phyloP scores from a whole-genome alignment of 2,329 filamentous ascomycete species.

The Xylariaceae sp. region DNA sequence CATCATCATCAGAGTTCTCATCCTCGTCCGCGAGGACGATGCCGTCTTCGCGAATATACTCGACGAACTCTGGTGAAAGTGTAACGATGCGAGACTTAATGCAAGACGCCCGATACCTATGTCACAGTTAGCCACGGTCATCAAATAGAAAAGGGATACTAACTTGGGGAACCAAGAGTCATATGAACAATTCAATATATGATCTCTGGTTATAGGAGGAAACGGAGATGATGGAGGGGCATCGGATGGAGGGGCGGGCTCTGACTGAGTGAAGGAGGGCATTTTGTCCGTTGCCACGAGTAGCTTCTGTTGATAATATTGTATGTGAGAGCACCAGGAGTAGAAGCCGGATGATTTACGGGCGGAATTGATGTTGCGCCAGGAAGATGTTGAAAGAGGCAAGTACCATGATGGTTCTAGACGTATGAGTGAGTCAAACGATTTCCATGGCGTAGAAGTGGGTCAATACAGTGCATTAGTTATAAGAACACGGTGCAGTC shows the following conservation, averaged over 20 bases:
- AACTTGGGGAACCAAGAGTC: conserved; percentile 82
- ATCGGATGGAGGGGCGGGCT: conserved; percentile 19
- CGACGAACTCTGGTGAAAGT: conserved; percentile 67
- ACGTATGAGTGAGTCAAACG: no score
- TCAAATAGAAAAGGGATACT: conserved; percentile 17
- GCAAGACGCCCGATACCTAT: conserved; percentile 69
- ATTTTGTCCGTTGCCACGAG: conserved; percentile 12
- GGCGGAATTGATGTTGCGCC: no score
- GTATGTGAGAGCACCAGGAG: background rate
- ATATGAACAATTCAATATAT: conserved; percentile 93
- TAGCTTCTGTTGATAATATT: background rate
- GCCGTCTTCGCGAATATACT: conserved; percentile 86
- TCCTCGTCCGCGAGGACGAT: conserved; percentile 78
- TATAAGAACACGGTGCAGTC: no score
- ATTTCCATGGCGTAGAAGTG: no score
- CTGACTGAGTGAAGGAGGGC: conserved; percentile 25
- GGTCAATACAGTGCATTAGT: no score
- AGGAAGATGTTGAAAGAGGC: no score
- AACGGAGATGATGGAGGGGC: conserved; percentile 43
- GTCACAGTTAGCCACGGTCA: conserved; percentile 12
- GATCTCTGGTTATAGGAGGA: conserved; percentile 73
- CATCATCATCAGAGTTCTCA: conserved; percentile 55
- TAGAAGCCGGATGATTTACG: background rate
- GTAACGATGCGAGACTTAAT: conserved; percentile 83
- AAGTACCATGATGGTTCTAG: no score